Evolutionary conservation across 371 early-diverging fungal species (phyloP).

Genomic region (Syncephalastrum contaminatum): DNA sequence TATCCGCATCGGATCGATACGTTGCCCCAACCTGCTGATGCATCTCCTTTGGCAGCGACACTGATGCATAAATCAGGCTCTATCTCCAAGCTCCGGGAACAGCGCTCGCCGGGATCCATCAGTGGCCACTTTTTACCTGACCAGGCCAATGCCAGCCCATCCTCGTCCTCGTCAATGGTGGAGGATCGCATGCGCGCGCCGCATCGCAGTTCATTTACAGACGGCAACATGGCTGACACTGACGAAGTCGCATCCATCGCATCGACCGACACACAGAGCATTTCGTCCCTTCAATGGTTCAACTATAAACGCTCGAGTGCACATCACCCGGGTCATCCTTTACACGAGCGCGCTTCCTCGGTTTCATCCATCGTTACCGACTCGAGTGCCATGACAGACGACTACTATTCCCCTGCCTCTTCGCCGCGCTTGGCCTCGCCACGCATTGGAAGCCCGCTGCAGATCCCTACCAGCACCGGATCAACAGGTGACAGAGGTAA

Average conservation of each 20-base stretch:
- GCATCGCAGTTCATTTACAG: constrained; percentile 12
- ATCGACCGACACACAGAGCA: constrained; percentile 17
- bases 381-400: constrained; percentile 20
- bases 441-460: constrained; percentile 21
- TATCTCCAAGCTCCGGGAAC: constrained; percentile 21
- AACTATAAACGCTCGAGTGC: constrained; percentile 4
- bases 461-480: constrained; percentile 6
- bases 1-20: neutral
- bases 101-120: constrained; percentile 2
- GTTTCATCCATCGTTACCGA: constrained; percentile 26
- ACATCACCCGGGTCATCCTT: constrained; percentile 7
- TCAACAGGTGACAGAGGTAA: constrained; percentile 9
- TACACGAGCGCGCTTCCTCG: constrained; percentile 21
- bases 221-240: constrained; percentile 12
- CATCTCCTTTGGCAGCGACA: neutral
- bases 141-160: neutral
- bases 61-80: constrained; percentile 27
- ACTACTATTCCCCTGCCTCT: constrained; percentile 19
- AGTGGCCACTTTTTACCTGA: neutral
- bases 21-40: neutral
- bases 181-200: constrained; percentile 7
- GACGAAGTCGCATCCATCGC: constrained; percentile 17
- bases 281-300: constrained; percentile 18
- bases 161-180: constrained; percentile 9
- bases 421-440: constrained; percentile 23